Evolutionary conservation across 805 yeast genomes (phyloP).

Genomic region (Ogataea zsoltii): DNA sequence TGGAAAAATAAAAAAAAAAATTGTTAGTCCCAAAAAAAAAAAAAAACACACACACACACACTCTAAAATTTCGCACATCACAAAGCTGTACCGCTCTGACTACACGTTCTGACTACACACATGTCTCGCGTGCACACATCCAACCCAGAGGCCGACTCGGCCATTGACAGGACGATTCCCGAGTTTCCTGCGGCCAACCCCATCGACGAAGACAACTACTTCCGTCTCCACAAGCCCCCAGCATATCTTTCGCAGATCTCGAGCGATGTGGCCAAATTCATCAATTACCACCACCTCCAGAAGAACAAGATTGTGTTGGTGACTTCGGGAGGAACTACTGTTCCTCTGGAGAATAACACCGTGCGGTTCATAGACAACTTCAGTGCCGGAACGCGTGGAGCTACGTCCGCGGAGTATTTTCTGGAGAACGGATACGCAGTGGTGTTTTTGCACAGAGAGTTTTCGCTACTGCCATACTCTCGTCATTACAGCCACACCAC

Average conservation of each 20-base stretch:
- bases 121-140: constrained; percentile 55
- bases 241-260: constrained; percentile 65
- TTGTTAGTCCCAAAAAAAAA: not conserved
- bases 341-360: constrained; percentile 94
- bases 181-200: constrained; percentile 76
- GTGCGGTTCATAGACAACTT: constrained; percentile 96
- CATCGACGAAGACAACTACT: constrained; percentile 75
- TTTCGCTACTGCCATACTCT: constrained; percentile 89
- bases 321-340: constrained; percentile 97
- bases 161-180: constrained; percentile 77
- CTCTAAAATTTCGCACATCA: too few species aligned
- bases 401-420: constrained; percentile 91
- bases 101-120: constrained; percentile 13
- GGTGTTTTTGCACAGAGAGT: constrained; percentile 88
- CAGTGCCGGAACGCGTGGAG: constrained; percentile 97
- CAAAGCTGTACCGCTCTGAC: too few species aligned
- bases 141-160: constrained; percentile 65
- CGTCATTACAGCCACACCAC: constrained; percentile 85
- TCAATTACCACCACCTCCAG: constrained; percentile 49
- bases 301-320: constrained; percentile 68
- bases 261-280: constrained; percentile 58
- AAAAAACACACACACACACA: not conserved
- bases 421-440: constrained; percentile 87
- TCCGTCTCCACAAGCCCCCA: constrained; percentile 72
- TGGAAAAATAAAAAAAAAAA: not conserved